Base-by-base conservation (phyloP, 1,284 basidiomycete genomes). In the Ganoderma meredithae region DNA sequence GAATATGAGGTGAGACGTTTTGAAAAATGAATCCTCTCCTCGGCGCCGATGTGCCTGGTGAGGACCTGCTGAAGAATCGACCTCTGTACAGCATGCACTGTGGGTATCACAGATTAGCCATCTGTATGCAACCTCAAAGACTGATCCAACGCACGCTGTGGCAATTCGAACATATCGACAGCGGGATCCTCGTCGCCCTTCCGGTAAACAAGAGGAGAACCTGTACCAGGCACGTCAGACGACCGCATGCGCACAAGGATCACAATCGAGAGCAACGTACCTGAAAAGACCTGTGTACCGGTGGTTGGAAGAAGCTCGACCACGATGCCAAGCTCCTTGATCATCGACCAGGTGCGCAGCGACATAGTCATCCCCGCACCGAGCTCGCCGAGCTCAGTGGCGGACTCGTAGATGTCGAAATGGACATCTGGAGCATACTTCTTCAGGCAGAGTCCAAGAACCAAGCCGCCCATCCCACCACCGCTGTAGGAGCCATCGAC, bases 1-100 rank as follows among this genome's bases (percentile, higher is more conserved):
- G 71, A 76, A 72, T 86, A 88, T 19, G 83, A 83, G 55, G 76
- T 76, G 62, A 87, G 79, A 12, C 86, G 84, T 75, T 87, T 88
- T 12, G 79, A 81, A 73, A 83, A 85, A 63, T 83, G 79, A 9
- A 82, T 60, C 58, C 22, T 43, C n/a, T 60, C 58, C 0, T 19
- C 36, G 13, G 13, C 58, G 17, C 22, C 40, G n/a, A 60, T 36
- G 22, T 60, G 36, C 58, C 43, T 40, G 9, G 36, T 60, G 39
- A 25, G 27, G 33, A 44, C 8, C 15, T 33, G 52, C 17, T 60
- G 58, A 10, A 60, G 2, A 1, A 60, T 25, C 12, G 58, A 60
- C 39, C 58, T 41, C 40, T 60, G 58, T 12, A 60, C 41, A 12
- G 40, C 41, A 39, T 43, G 58, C 58, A 60, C 58, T 60, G 39